Conservation (phyloP, 2,329 filamentous ascomycete genomes). For the Aureobasidium musti region DNA sequence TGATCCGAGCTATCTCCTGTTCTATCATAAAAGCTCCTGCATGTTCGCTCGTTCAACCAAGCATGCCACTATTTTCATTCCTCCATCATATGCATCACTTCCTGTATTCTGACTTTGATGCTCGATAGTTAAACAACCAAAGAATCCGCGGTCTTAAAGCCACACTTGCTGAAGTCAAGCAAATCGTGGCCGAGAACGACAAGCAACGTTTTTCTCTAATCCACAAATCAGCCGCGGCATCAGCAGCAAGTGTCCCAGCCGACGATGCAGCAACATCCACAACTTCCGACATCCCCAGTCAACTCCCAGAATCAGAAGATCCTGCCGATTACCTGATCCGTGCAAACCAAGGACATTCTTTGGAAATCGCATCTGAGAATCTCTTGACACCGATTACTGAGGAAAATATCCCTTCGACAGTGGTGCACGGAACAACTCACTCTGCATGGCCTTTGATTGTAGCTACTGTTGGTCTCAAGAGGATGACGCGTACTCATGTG, state of each 20-base stretch:
- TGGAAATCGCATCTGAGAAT: slow-evolving; percentile 70
- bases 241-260: slow-evolving; percentile 31
- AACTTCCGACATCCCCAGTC: slow-evolving; percentile 29
- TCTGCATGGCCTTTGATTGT: slow-evolving; percentile 75
- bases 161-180: slow-evolving; percentile 72
- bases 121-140: slow-evolving; percentile 56
- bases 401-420: slow-evolving; percentile 44
- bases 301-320: slow-evolving; percentile 48
- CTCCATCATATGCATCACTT: neutral
- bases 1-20: neutral
- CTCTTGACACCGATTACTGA: slow-evolving; percentile 69
- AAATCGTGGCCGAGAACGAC: slow-evolving; percentile 71
- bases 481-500: slow-evolving; percentile 84
- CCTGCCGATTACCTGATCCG: slow-evolving; percentile 79
- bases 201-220: slow-evolving; percentile 90
- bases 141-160: slow-evolving; percentile 68
- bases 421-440: slow-evolving; percentile 89
- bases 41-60: neutral
- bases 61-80: slow-evolving; percentile 5
- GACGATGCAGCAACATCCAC: slow-evolving; percentile 31
- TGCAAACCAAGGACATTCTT: slow-evolving; percentile 91
- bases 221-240: slow-evolving; percentile 45
- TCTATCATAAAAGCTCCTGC: neutral
- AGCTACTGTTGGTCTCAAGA: slow-evolving; percentile 71
- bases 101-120: neutral